Evolutionary conservation across 257 asterid genomes (phyloP).

Genomic region (Leonotis leonurus): DNA sequence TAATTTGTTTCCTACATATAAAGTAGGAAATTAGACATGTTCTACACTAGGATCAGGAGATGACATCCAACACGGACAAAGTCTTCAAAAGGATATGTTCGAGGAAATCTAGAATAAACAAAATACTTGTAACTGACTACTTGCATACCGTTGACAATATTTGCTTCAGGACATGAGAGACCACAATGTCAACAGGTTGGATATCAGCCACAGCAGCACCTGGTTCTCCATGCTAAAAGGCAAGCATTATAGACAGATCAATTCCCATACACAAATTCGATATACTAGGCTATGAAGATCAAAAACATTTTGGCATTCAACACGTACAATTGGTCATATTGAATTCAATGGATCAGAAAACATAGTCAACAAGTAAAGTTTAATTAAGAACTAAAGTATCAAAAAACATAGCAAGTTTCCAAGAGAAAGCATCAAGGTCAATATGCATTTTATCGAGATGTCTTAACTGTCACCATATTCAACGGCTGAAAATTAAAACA

Average conservation of each 20-base stretch:
- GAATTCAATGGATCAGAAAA: constrained; percentile 10
- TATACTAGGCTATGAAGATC: neutral
- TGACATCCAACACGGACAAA: neutral
- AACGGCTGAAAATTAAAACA: constrained; percentile 2
- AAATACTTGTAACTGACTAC: neutral
- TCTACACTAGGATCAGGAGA: neutral
- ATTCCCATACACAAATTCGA: constrained; percentile 15
- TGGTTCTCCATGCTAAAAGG: constrained; percentile 87
- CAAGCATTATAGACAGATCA: constrained; percentile 18
- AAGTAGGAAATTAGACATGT: constrained; percentile 15
- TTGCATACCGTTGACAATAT: constrained; percentile 64
- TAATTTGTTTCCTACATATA: constrained; percentile 78
- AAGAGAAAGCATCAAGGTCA: neutral
- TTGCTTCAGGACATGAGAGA: constrained; percentile 81
- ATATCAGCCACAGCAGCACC: constrained; percentile 96
- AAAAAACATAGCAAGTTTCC: neutral
- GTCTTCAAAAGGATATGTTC: neutral
- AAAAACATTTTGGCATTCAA: constrained; percentile 1
- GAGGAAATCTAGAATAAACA: constrained; percentile 1
- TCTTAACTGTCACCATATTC: neutral
- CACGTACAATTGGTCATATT: neutral
- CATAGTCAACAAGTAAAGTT: neutral
- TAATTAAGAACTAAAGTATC: constrained; percentile 1
- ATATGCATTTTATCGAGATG: neutral
- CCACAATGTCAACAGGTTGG: constrained; percentile 79